Evolutionary conservation across 345 rosid genomes (phyloP).

Genomic region (Lepidium aucheri): DNA sequence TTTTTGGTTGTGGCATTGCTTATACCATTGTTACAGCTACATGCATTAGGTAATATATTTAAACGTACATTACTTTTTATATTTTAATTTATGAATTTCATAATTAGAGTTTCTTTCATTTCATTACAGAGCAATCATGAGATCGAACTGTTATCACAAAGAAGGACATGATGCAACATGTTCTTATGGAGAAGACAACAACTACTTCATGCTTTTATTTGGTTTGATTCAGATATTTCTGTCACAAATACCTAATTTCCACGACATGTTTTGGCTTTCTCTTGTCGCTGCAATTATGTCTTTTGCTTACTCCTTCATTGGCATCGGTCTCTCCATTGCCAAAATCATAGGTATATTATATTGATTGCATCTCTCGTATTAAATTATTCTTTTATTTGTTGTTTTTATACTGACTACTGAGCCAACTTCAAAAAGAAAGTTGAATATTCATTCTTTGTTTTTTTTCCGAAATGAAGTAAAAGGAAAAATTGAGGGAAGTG

Average conservation of each 20-base stretch:
- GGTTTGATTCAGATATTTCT: conserved; percentile 38
- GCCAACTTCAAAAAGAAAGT: no score
- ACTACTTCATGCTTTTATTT: conserved; percentile 51
- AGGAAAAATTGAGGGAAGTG: conserved; percentile 41
- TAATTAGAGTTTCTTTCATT: background rate
- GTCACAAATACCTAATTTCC: conserved; percentile 44
- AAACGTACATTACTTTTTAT: background rate
- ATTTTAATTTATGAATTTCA: background rate
- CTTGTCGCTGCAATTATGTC: conserved; percentile 35
- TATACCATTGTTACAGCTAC: conserved; percentile 60
- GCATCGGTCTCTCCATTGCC: conserved; percentile 26
- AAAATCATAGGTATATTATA: conserved; percentile 10
- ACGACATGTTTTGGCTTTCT: conserved; percentile 30
- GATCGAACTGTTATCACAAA: conserved; percentile 56
- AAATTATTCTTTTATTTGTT: background rate
- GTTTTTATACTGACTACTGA: background rate
- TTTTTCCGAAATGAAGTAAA: conserved; percentile 28
- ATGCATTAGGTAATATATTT: conserved; percentile 44
- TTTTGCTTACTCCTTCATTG: conserved; percentile 27
- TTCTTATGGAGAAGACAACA: conserved; percentile 32
- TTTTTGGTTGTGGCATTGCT: conserved; percentile 45
- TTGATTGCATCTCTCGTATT: background rate
- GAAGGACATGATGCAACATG: conserved; percentile 41
- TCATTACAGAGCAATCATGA: conserved; percentile 28
- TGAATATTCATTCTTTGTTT: background rate